Evolutionary conservation across 345 rosid genomes (phyloP).

Genomic region (Leavenworthia alabamica): DNA sequence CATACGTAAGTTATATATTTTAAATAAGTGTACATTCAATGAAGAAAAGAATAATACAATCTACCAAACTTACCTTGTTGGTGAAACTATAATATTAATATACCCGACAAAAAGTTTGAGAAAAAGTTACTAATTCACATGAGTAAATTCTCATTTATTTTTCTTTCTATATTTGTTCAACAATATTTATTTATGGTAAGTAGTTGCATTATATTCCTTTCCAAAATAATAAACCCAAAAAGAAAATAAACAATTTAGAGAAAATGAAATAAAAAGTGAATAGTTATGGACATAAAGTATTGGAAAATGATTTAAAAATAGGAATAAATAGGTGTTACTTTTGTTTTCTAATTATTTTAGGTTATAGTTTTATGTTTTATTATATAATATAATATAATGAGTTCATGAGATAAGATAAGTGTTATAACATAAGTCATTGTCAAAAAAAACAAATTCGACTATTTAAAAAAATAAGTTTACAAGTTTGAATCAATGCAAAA

Average conservation of each 20-base stretch:
- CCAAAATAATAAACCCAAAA: neutral
- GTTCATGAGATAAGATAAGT: no score
- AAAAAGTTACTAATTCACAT: neutral
- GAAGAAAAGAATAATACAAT: neutral
- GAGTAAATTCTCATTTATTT: neutral
- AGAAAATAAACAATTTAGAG: neutral
- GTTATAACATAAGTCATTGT: no score
- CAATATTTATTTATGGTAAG: neutral
- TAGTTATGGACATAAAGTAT: no score
- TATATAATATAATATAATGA: no score
- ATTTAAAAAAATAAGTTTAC: no score
- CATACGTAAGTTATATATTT: neutral
- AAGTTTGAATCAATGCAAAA: no score
- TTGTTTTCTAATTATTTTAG: no score
- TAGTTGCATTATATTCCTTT: neutral
- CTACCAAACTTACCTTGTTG: neutral
- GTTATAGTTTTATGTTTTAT: no score
- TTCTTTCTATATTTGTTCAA: neutral
- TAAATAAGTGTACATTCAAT: neutral
- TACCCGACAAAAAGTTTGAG: neutral
- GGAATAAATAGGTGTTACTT: no score
- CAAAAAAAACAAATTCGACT: no score
- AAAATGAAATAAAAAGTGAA: conserved; percentile 3
- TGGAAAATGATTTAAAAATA: no score
- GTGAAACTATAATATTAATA: neutral